Percentiles rank a stretch among this genome's conserved stretches.
phyloP scores from a whole-genome alignment of 192 early-diverging fungal genomes.

The Obelidium mucronatum region DNA sequence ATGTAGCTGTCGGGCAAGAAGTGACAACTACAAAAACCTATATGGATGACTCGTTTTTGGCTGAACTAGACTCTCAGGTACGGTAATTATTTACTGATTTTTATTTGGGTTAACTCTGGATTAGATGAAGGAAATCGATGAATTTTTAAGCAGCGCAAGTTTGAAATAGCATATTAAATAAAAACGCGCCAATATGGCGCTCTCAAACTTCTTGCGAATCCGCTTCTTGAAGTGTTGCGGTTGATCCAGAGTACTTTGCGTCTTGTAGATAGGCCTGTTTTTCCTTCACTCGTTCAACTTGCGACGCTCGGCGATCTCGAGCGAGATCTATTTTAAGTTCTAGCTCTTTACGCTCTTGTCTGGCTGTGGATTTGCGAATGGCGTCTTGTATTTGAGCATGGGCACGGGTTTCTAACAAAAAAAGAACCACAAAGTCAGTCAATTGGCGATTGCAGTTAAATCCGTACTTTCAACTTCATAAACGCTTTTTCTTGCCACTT shows the following conservation, averaged over 20 bases:
- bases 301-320: not conserved
- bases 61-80: not conserved
- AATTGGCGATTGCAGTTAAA: no score
- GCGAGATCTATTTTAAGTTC: not conserved
- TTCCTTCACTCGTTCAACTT: not conserved
- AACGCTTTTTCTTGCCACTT: no score
- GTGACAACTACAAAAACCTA: not conserved
- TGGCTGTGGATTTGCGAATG: not conserved
- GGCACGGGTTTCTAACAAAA: not conserved
- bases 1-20: not conserved
- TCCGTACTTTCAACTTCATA: no score
- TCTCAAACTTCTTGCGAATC: no score
- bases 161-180: no score
- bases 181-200: no score
- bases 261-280: no score
- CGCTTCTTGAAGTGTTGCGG: no score
- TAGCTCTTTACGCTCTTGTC: not conserved
- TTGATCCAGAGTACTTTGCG: no score
- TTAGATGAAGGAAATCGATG: not conserved
- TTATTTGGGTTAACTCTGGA: no score
- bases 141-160: not conserved
- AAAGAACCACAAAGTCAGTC: no score
- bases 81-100: no score
- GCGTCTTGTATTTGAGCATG: not conserved
- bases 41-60: not conserved